A percentile compares a stretch with the other conserved stretches of the same genome.
phyloP scores from a whole-genome alignment of 2,329 filamentous ascomycete species.

The Fusarium solani-melongenae region DNA sequence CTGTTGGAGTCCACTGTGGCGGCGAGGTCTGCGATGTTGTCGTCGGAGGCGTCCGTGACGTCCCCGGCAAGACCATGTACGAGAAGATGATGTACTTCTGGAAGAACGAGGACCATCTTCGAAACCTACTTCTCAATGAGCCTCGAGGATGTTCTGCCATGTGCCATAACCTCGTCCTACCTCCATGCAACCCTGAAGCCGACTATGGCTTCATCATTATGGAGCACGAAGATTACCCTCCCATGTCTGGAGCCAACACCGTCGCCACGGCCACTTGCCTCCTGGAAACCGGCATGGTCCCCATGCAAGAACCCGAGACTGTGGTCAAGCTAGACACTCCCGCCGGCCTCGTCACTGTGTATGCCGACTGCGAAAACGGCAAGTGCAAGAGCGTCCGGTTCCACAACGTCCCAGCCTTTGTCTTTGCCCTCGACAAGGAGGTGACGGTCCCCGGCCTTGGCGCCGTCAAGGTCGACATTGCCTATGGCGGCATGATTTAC shows the following conservation, averaged over 20 bases:
- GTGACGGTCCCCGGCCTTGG: slow-evolving; percentile 19
- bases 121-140: slow-evolving; percentile 30
- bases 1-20: slow-evolving; percentile 30
- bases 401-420: slow-evolving; percentile 34
- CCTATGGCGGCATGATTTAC: slow-evolving; percentile 36
- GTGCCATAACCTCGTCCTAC: slow-evolving; percentile 29
- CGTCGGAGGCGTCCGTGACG: slow-evolving; percentile 28
- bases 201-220: slow-evolving; percentile 38
- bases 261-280: slow-evolving; percentile 23
- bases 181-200: slow-evolving; percentile 25
- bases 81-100: slow-evolving; percentile 34
- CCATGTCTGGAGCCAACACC: slow-evolving; percentile 34
- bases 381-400: slow-evolving; percentile 34
- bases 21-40: slow-evolving; percentile 37
- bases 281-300: slow-evolving; percentile 29
- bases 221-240: slow-evolving; percentile 34
- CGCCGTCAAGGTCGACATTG: slow-evolving; percentile 21
- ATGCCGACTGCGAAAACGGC: slow-evolving; percentile 23
- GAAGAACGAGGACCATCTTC: slow-evolving; percentile 23
- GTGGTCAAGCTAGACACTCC: slow-evolving; percentile 30
- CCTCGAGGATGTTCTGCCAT: slow-evolving; percentile 28
- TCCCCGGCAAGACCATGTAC: slow-evolving; percentile 30
- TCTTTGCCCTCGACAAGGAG: slow-evolving; percentile 25
- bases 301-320: slow-evolving; percentile 31
- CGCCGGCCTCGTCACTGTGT: slow-evolving; percentile 26